Conservation (phyloP, 331 rosid genomes). For the Spiraea crenata region DNA sequence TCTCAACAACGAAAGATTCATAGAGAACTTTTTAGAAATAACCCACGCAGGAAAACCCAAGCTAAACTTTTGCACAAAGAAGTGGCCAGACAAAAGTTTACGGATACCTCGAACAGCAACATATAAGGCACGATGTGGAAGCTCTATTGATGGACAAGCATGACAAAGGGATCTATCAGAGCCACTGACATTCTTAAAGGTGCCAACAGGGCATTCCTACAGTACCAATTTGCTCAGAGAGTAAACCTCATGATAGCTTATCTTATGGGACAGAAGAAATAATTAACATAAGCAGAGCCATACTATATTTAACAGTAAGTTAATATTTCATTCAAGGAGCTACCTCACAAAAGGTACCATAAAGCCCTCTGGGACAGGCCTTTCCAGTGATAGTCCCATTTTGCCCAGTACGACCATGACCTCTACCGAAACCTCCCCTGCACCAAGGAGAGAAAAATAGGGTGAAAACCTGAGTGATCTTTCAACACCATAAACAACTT, state of each 20-base stretch:
- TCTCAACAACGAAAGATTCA: constrained; percentile 5
- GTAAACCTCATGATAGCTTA: no score
- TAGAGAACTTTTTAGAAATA: constrained; percentile 1
- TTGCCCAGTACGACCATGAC: constrained; percentile 61
- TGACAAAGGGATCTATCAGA: constrained; percentile 72
- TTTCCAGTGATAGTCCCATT: constrained; percentile 84
- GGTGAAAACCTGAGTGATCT: constrained; percentile 3
- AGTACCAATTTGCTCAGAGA: constrained; percentile 23
- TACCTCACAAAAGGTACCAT: constrained; percentile 93
- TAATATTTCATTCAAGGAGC: constrained; percentile 16
- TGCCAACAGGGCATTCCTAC: constrained; percentile 98
- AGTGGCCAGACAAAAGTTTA: constrained; percentile 10
- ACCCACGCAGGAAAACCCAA: constrained; percentile 4
- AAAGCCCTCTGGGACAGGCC: constrained; percentile 88
- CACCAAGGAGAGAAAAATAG: constrained; percentile 23
- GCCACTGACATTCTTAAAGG: constrained; percentile 78
- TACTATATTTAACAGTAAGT: constrained; percentile 1
- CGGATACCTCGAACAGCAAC: constrained; percentile 70
- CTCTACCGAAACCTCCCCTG: constrained; percentile 85
- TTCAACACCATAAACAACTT: not conserved
- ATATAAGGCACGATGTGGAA: constrained; percentile 81
- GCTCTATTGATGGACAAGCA: constrained; percentile 58
- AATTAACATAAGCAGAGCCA: not conserved
- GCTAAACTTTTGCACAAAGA: constrained; percentile 14
- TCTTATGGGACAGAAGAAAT: no score